Percentiles rank a stretch among this genome's conserved stretches.
Conservation (phyloP, 2,329 filamentous ascomycete genomes). For the Fusarium keratoplasticum region DNA sequence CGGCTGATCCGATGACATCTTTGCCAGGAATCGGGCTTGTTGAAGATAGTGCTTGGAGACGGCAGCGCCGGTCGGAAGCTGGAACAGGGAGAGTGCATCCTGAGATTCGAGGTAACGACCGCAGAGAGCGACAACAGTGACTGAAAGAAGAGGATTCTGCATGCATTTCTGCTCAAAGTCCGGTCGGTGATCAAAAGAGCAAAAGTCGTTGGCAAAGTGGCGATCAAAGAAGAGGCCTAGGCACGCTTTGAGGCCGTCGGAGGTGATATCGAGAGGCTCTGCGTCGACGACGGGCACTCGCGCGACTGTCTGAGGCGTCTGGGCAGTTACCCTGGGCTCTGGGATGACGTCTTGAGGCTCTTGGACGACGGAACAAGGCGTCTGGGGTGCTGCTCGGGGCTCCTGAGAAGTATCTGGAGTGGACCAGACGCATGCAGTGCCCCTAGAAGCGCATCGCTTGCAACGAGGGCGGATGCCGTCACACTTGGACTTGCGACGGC, state of each 20-base stretch:
- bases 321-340: background rate
- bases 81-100: background rate
- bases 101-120: background rate
- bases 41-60: background rate
- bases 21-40: background rate
- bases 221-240: slow-evolving; percentile 29
- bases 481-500: slow-evolving; percentile 13
- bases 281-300: background rate
- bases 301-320: background rate
- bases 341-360: background rate
- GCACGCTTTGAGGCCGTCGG: background rate
- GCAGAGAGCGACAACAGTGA: background rate
- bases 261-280: background rate
- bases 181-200: slow-evolving; percentile 35
- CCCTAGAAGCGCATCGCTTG: background rate
- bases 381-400: background rate
- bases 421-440: slow-evolving; percentile 3
- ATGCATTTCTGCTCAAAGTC: slow-evolving; percentile 36
- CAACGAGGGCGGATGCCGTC: slow-evolving; percentile 8
- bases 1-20: background rate
- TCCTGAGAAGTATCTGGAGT: background rate
- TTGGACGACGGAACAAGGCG: background rate
- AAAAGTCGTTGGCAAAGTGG: slow-evolving; percentile 37
- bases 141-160: slow-evolving; percentile 13
- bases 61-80: background rate